A percentile compares a stretch with the other conserved stretches of the same genome.
Conservation (phyloP, 106 monocot genomes). For the Hemerocallis citrina region DNA sequence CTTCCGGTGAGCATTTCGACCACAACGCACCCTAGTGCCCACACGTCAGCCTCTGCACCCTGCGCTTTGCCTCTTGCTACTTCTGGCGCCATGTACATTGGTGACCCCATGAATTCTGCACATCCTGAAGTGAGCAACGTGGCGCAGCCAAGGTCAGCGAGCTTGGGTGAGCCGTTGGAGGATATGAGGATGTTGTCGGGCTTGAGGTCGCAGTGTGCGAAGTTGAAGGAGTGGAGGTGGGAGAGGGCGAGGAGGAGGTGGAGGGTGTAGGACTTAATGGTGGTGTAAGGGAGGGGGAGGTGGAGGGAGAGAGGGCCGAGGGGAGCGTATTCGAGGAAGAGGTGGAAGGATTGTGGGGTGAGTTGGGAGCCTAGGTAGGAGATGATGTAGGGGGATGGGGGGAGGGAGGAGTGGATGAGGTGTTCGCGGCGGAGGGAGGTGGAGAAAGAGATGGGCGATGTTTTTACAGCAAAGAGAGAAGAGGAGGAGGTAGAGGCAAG, state of each 20-base stretch:
- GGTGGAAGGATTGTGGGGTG: conserved; percentile 15
- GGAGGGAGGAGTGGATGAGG: conserved; percentile 24
- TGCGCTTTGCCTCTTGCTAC: conserved; percentile 27
- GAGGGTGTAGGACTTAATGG: conserved; percentile 18
- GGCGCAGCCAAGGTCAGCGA: conserved; percentile 77
- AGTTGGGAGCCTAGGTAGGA: conserved; percentile 43
- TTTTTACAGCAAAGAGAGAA: conserved; percentile 42
- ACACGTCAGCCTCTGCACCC: conserved; percentile 27
- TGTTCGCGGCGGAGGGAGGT: conserved; percentile 17
- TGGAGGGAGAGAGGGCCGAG: conserved; percentile 49
- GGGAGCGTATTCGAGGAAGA: conserved; percentile 61
- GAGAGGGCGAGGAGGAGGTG: conserved; percentile 34
- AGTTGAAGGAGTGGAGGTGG: conserved; percentile 43
- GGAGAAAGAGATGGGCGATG: conserved; percentile 17
- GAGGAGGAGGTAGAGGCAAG: conserved; percentile 7
- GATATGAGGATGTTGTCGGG: conserved; percentile 53
- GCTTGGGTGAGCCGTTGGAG: conserved; percentile 34
- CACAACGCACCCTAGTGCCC: conserved; percentile 30
- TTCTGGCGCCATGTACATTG: conserved; percentile 57
- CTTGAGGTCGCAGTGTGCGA: conserved; percentile 79
- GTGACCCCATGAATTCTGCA: conserved; percentile 15
- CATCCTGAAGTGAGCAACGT: background rate
- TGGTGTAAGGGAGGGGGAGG: too few species aligned
- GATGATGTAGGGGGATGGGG: conserved; percentile 19
- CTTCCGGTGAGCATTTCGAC: conserved; percentile 36